Percentiles rank a stretch among this genome's conserved stretches.
phyloP scores from a whole-genome alignment of 2,329 filamentous ascomycete genomes.

The Alternaria consortialis region DNA sequence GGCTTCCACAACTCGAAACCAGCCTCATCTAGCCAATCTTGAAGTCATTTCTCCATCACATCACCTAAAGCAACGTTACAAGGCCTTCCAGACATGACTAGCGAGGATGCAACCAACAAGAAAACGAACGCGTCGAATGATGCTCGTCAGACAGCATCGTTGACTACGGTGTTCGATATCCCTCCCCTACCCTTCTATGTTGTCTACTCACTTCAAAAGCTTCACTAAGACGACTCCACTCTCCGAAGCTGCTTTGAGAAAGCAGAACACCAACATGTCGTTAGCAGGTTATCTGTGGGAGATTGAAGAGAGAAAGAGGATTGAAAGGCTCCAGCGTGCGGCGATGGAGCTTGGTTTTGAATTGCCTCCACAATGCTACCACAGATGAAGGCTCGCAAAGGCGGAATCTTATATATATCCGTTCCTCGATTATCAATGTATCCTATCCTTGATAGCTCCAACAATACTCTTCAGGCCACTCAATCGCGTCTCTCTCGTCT shows the following conservation, averaged over 20 bases:
- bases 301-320: constrained; percentile 7
- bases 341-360: constrained; percentile 19
- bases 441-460: constrained; percentile 42
- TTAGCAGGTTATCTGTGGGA: constrained; percentile 6
- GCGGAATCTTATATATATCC: neutral
- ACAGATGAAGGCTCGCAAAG: constrained; percentile 5
- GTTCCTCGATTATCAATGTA: constrained; percentile 22
- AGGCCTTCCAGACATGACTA: neutral
- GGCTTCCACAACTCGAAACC: neutral
- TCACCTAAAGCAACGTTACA: neutral
- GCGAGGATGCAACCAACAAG: neutral
- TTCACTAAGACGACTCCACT: neutral
- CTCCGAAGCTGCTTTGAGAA: constrained; percentile 5
- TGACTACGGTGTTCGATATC: neutral
- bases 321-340: constrained; percentile 14
- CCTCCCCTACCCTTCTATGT: neutral
- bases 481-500: constrained; percentile 56
- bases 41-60: neutral
- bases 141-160: neutral
- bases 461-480: constrained; percentile 59
- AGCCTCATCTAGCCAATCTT: neutral
- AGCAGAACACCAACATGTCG: constrained; percentile 10
- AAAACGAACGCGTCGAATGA: neutral
- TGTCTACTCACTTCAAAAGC: neutral
- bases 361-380: constrained; percentile 12